phyloP scores from a whole-genome alignment of 139 green algal genomes.

The Dunaliella primolecta region DNA sequence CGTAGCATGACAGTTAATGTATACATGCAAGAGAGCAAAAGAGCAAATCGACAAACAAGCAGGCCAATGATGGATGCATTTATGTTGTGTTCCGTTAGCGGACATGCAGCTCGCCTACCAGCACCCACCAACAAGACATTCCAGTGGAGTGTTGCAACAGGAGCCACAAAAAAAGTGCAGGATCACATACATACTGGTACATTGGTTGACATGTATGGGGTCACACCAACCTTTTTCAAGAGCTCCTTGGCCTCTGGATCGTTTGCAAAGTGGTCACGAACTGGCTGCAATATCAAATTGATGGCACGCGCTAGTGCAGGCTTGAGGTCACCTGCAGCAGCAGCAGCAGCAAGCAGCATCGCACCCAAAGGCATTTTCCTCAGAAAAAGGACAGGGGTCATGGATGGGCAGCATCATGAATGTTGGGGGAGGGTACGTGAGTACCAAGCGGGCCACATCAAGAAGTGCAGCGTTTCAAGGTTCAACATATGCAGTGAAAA shows the following conservation, averaged over 20 bases:
- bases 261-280: constrained; percentile 94
- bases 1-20: neutral
- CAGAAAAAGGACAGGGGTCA: too few relatives aligned
- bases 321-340: constrained; percentile 42
- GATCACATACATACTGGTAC: too few relatives aligned
- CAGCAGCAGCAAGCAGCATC: too few relatives aligned
- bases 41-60: neutral
- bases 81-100: neutral
- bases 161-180: neutral
- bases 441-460: too few relatives aligned
- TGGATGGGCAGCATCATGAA: too few relatives aligned
- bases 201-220: too few relatives aligned
- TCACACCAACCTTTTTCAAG: constrained; percentile 81
- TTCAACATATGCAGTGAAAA: too few relatives aligned
- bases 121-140: neutral
- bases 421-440: too few relatives aligned
- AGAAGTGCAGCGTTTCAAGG: too few relatives aligned
- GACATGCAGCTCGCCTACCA: neutral
- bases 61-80: neutral
- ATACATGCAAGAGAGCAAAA: neutral
- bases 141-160: neutral
- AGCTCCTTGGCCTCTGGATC: constrained; percentile 88
- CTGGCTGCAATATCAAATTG: constrained; percentile 93
- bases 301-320: constrained; percentile 62
- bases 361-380: too few relatives aligned